These are phyloP conservation scores for Hirschfeldia incana DNA, from an alignment of 345 rosid genomes.

Conservation along the genomic window DNA sequence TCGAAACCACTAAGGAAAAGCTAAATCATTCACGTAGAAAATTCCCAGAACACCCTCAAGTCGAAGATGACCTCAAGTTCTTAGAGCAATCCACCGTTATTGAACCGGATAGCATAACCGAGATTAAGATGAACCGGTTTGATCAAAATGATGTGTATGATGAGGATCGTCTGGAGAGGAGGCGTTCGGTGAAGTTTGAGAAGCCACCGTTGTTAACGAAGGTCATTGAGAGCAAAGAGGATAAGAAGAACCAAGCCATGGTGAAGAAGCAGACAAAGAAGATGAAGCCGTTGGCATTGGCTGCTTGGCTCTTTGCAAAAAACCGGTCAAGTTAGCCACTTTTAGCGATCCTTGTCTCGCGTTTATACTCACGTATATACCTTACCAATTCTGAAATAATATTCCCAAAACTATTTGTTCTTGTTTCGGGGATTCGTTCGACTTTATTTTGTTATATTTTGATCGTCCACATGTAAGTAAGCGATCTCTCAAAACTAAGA, in stretches of 20 bases:
- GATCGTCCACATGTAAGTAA: not conserved
- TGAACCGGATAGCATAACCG: slow-evolving; percentile 21
- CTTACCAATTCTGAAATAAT: not conserved
- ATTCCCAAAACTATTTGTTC: not conserved
- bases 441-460: slow-evolving; percentile 2
- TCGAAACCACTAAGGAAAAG: slow-evolving; percentile 52
- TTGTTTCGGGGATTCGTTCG: not conserved
- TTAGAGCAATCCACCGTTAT: slow-evolving; percentile 41
- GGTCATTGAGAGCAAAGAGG: slow-evolving; percentile 39
- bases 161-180: slow-evolving; percentile 49
- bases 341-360: not conserved
- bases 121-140: slow-evolving; percentile 26
- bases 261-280: slow-evolving; percentile 40
- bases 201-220: slow-evolving; percentile 54
- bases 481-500: not conserved
- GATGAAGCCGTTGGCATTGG: slow-evolving; percentile 50
- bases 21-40: slow-evolving; percentile 21
- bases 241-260: slow-evolving; percentile 41
- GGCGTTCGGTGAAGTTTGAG: slow-evolving; percentile 70
- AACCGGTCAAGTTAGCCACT: slow-evolving; percentile 38
- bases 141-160: slow-evolving; percentile 21
- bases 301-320: slow-evolving; percentile 60
- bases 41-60: slow-evolving; percentile 31
- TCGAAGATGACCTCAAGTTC: slow-evolving; percentile 57
- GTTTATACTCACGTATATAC: slow-evolving; percentile 10